Evolutionary conservation across 352 stramenopile genomes (phyloP), one percentile per base, ranked within the genome.

Genomic region (Phytophthora megakarya): DNA sequence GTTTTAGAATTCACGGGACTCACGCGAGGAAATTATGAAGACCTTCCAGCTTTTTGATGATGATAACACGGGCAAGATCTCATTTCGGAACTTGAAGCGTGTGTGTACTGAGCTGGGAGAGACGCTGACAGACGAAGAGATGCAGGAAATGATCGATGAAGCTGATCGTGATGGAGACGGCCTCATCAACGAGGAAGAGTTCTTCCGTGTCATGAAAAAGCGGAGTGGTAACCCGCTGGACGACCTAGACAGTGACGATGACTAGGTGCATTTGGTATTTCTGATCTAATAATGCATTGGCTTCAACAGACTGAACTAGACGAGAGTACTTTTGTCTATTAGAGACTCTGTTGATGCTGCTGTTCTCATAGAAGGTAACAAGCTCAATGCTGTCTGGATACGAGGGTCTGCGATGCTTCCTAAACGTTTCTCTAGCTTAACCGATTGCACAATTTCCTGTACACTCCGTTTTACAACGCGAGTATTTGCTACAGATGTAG

Each of bases 21-120:
- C 89, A 19, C 75, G 88, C 4, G 93, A 98, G 48, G 93, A 98
- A 61, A 96, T 97, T 63, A 69, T 80, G 44, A 98, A 98, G 78
- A 95, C 98, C 56, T 98, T 98, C 58, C 75, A 85, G 42, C 86
- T 98, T n/a, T 98, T 98, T 65, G 95, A 98, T 67, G 93, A 98
- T 52, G 95, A 98, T 61, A 87, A 91, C 54, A 98, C 93, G 18
- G 94, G 94, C 16, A 97, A 96, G 50, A 98, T 98, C 52, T 97
- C 90, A 26, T 98, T 98, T 73, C 84, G 90, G 32, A 98, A 98
- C 62, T 80, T 98, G 44, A 98, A 98, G 62, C 80, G 93, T 30
- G 93, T 97, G 19, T 96, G 89, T 50, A 90, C 78, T 1, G 94
- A 98, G 70, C 54, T 92, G 26, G 75, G 77, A 5, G 77, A 90